These are phyloP conservation scores for Botryotinia convoluta DNA, from an alignment of 2,329 filamentous ascomycete genomes.

Conservation along the genomic window DNA sequence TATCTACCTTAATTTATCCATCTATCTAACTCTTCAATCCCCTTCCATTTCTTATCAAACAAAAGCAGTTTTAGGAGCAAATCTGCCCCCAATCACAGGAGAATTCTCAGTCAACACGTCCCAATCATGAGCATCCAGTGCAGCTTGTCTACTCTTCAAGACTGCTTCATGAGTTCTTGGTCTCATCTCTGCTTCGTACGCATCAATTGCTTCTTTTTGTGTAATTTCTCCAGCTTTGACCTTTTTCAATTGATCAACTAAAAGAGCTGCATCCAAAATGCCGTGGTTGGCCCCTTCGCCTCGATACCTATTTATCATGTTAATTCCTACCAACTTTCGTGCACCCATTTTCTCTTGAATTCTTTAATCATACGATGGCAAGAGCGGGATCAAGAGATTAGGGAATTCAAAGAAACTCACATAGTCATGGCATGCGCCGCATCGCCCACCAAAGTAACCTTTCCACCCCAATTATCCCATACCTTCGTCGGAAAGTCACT, in stretches of 20 bases:
- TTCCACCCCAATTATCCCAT: conserved; percentile 37
- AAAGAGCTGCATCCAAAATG: conserved; percentile 50
- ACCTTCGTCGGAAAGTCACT: conserved; percentile 39
- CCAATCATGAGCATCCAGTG: conserved; percentile 55
- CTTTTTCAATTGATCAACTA: conserved; percentile 39
- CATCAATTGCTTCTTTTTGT: conserved; percentile 42
- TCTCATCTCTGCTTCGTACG: conserved; percentile 48
- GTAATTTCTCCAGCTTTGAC: conserved; percentile 20
- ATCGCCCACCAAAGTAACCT: conserved; percentile 38
- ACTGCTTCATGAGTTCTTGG: conserved; percentile 47
- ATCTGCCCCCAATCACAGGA: conserved; percentile 40
- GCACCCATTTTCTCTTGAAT: neutral
- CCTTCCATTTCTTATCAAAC: neutral
- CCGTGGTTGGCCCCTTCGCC: conserved; percentile 59
- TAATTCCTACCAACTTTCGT: neutral
- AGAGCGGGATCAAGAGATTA: neutral
- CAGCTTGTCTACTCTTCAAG: conserved; percentile 51
- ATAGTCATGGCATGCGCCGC: conserved; percentile 41
- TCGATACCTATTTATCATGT: conserved; percentile 38
- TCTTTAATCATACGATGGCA: neutral
- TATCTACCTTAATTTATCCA: neutral
- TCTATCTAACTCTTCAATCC: neutral
- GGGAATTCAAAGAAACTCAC: neutral
- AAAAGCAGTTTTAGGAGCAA: conserved; percentile 11
- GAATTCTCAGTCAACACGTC: conserved; percentile 42